Percentiles rank a stretch among this genome's conserved stretches.
These are phyloP conservation scores for Lactarius akahatsu DNA, from an alignment of 768 basidiomycete genomes.

Conservation along the genomic window DNA sequence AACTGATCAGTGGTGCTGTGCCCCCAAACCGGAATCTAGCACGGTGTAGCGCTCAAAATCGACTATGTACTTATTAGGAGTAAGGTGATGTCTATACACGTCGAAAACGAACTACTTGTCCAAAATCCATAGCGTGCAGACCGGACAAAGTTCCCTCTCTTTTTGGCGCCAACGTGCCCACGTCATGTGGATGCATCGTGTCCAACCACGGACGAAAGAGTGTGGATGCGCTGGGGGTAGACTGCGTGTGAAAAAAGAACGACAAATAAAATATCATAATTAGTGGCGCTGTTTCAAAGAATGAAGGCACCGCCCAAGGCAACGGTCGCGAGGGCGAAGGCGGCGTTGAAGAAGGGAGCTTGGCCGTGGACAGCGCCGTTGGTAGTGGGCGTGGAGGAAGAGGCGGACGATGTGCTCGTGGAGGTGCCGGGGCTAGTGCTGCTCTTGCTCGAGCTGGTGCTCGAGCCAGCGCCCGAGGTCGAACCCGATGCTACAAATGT, in stretches of 20 bases:
- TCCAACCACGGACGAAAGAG: not conserved
- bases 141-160: not conserved
- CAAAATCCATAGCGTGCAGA: not conserved
- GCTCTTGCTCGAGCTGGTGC: too few species aligned
- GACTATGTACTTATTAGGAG: not conserved
- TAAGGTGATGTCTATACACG: not conserved
- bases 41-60: not conserved
- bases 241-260: not conserved
- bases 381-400: not conserved
- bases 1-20: too few species aligned
- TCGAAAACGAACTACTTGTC: not conserved
- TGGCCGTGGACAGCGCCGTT: not conserved
- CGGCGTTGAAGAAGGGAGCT: conserved; percentile 8
- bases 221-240: not conserved
- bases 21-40: too few species aligned
- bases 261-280: not conserved
- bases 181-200: not conserved
- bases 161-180: not conserved
- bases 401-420: not conserved
- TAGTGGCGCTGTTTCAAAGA: not conserved
- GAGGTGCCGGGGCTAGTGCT: not conserved
- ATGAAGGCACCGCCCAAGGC: conserved; percentile 15
- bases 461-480: not conserved
- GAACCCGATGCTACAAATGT: conserved; percentile 1
- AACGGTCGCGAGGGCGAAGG: conserved; percentile 4